Percentiles rank a stretch among this genome's conserved stretches.
These are phyloP conservation scores for Cercospora beticola DNA, from an alignment of 2,329 filamentous ascomycete species.

Conservation along the genomic window DNA sequence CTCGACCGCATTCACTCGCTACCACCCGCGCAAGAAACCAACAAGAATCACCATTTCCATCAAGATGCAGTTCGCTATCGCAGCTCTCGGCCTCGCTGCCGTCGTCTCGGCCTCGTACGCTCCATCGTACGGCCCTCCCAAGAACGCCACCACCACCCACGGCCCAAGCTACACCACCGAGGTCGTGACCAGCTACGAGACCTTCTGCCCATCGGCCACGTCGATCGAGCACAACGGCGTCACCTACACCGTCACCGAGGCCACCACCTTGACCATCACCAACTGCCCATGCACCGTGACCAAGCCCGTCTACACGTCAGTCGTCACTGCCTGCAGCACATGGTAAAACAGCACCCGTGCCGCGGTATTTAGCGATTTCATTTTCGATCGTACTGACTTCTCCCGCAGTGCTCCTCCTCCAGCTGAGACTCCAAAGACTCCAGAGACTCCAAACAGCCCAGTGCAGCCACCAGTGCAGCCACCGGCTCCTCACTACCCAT, in stretches of 20 bases:
- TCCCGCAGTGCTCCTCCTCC: slow-evolving; percentile 5
- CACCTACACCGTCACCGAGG: slow-evolving; percentile 28
- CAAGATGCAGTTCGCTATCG: slow-evolving; percentile 29
- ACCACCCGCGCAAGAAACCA: slow-evolving; percentile 15
- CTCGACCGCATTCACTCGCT: slow-evolving; percentile 24
- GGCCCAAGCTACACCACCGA: slow-evolving; percentile 22
- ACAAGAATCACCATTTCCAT: slow-evolving; percentile 6
- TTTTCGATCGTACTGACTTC: not conserved
- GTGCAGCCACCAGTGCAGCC: slow-evolving; percentile 9
- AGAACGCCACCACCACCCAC: slow-evolving; percentile 14
- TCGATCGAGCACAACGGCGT: slow-evolving; percentile 23
- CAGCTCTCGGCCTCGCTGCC: slow-evolving; percentile 25
- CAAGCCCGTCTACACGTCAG: slow-evolving; percentile 29
- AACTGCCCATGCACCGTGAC: slow-evolving; percentile 30
- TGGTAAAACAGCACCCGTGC: slow-evolving; percentile 24
- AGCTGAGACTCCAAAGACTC: slow-evolving; percentile 3
- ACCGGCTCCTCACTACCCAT: slow-evolving; percentile 16
- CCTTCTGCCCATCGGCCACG: slow-evolving; percentile 28
- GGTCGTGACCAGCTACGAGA: slow-evolving; percentile 25
- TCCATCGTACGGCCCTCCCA: slow-evolving; percentile 5
- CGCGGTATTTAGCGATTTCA: not conserved
- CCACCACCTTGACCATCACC: slow-evolving; percentile 28
- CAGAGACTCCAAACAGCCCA: slow-evolving; percentile 8
- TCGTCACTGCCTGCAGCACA: slow-evolving; percentile 25
- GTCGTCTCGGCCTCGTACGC: slow-evolving; percentile 15